phyloP scores from a whole-genome alignment of 192 early-diverging fungal species.

The Martensiomyces pterosporus region DNA sequence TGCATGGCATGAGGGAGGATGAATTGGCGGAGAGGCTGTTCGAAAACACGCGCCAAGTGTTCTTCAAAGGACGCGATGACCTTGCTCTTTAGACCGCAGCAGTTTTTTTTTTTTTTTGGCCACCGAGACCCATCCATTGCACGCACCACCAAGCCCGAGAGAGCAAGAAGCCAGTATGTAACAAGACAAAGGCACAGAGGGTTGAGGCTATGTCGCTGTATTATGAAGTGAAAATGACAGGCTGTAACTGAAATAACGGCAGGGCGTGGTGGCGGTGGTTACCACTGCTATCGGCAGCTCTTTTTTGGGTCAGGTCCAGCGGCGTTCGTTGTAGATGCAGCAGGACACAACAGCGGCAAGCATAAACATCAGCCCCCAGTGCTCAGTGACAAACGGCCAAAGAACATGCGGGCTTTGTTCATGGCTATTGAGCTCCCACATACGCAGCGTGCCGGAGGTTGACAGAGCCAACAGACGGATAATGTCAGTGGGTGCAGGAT shows the following conservation, averaged over 20 bases:
- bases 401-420: constrained; percentile 40
- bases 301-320: constrained; percentile 24
- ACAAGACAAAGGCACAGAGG: no score
- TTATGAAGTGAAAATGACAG: no score
- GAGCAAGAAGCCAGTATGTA: no score
- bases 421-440: constrained; percentile 48
- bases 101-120: no score
- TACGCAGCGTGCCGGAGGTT: constrained; percentile 23
- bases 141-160: no score
- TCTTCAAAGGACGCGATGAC: no score
- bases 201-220: no score
- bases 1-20: constrained; percentile 52
- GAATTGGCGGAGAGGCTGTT: constrained; percentile 60
- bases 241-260: no score
- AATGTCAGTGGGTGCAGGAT: constrained; percentile 5
- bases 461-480: constrained; percentile 32
- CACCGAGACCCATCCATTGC: no score
- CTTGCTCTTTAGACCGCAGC: no score
- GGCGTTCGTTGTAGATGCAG: constrained; percentile 49
- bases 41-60: constrained; percentile 64
- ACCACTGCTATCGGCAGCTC: no score
- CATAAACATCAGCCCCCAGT: constrained; percentile 50
- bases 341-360: constrained; percentile 39
- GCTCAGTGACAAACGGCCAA: constrained; percentile 49
- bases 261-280: no score